Conservation (phyloP, 345 rosid species). For the Citrus medica region DNA sequence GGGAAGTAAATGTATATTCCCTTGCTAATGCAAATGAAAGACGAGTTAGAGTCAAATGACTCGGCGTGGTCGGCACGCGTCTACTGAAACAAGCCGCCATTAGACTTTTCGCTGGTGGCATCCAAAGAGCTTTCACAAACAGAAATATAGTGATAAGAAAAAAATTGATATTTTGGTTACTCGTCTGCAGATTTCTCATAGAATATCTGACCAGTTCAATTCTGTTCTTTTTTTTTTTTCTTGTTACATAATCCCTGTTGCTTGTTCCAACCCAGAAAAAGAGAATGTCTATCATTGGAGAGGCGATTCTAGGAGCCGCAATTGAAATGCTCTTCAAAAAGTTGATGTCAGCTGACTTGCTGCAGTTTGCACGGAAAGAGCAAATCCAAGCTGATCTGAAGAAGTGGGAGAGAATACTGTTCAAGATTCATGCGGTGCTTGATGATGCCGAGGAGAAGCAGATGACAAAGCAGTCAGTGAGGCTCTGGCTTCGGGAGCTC, state of each 20-base stretch:
- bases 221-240: too few species aligned
- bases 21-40: too few species aligned
- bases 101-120: not conserved
- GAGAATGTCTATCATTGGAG: not conserved
- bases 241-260: too few species aligned
- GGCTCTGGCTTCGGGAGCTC: constrained; percentile 12
- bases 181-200: not conserved
- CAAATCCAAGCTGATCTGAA: not conserved
- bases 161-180: too few species aligned
- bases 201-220: too few species aligned
- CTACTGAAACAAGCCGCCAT: not conserved
- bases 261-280: not conserved
- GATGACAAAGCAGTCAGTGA: not conserved
- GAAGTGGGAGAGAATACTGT: constrained; percentile 5
- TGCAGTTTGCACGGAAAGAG: not conserved
- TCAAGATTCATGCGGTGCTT: not conserved
- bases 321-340: not conserved
- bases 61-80: not conserved
- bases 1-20: not conserved
- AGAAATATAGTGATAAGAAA: too few species aligned
- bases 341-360: constrained; percentile 1
- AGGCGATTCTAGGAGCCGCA: not conserved
- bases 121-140: not conserved
- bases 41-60: not conserved
- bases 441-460: constrained; percentile 19